Evolutionary conservation across 257 asterid species (phyloP).

Genomic region (Linaria vulgaris): DNA sequence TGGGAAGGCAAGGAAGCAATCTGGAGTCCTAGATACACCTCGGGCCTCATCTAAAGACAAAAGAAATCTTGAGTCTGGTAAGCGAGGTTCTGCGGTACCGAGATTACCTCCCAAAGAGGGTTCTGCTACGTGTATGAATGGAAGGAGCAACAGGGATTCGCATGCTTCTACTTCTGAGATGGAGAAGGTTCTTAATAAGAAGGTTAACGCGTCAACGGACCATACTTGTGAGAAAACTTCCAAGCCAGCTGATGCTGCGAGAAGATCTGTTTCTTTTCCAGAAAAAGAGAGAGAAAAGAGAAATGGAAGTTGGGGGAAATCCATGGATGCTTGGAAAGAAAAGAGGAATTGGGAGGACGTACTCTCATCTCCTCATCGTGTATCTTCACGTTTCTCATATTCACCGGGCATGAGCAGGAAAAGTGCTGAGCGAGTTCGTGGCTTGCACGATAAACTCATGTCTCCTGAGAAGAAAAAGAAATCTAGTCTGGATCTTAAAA

Average conservation of each 20-base stretch:
- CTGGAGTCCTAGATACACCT: slow-evolving; percentile 42
- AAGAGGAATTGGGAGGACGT: slow-evolving; percentile 97
- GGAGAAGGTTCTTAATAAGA: slow-evolving; percentile 47
- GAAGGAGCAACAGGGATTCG: slow-evolving; percentile 47
- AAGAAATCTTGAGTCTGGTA: slow-evolving; percentile 43
- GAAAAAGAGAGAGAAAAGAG: slow-evolving; percentile 78
- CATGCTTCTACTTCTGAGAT: slow-evolving; percentile 43
- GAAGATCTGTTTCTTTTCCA: slow-evolving; percentile 43
- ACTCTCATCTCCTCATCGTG: slow-evolving; percentile 79
- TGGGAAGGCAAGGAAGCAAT: slow-evolving; percentile 39
- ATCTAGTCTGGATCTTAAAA: slow-evolving; percentile 79
- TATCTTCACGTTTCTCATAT: slow-evolving; percentile 84
- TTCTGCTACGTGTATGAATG: slow-evolving; percentile 33
- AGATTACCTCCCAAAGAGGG: slow-evolving; percentile 52
- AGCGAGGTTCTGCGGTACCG: slow-evolving; percentile 46
- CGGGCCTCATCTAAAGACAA: slow-evolving; percentile 52
- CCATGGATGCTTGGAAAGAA: slow-evolving; percentile 99
- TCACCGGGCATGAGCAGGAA: slow-evolving; percentile 89
- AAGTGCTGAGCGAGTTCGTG: slow-evolving; percentile 81
- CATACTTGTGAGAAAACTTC: slow-evolving; percentile 42
- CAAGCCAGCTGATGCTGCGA: slow-evolving; percentile 52
- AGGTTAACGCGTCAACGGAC: slow-evolving; percentile 46
- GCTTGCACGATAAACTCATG: slow-evolving; percentile 94
- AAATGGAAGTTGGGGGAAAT: slow-evolving; percentile 60
- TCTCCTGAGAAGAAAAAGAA: slow-evolving; percentile 96